A percentile compares a stretch with the other conserved stretches of the same genome.
Evolutionary conservation across 164 flowering plant species (phyloP).

Genomic region (Magnolia officinalis): DNA sequence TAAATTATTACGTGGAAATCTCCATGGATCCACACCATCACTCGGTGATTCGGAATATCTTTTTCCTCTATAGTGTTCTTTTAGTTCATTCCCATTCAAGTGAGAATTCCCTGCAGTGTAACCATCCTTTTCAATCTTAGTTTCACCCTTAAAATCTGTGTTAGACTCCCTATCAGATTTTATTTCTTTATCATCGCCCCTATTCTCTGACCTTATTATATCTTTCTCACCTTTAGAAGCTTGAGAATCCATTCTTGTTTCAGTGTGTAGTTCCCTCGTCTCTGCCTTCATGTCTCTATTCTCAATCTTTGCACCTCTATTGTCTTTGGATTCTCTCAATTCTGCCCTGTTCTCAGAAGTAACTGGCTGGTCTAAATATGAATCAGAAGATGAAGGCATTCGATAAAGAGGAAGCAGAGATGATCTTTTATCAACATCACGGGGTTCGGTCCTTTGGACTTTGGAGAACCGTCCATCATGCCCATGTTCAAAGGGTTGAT

Average conservation of each 20-base stretch:
- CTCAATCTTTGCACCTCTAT: conserved; percentile 46
- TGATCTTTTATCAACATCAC: conserved; percentile 58
- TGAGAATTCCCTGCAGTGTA: conserved; percentile 28
- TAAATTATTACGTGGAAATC: conserved; percentile 28
- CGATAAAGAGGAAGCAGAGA: conserved; percentile 45
- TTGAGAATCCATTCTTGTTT: conserved; percentile 48
- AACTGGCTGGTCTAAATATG: conserved; percentile 35
- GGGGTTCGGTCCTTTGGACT: conserved; percentile 51
- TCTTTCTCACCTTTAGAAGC: conserved; percentile 50
- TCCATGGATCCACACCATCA: conserved; percentile 46
- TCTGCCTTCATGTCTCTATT: conserved; percentile 49
- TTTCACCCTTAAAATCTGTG: conserved; percentile 45
- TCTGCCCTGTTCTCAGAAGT: conserved; percentile 55
- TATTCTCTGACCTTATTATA: conserved; percentile 30
- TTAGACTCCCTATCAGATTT: conserved; percentile 50
- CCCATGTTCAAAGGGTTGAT: conserved; percentile 33
- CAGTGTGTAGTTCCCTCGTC: conserved; percentile 37
- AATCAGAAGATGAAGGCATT: conserved; percentile 41
- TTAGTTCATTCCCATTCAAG: conserved; percentile 43
- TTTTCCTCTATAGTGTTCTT: conserved; percentile 58
- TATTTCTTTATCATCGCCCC: conserved; percentile 52
- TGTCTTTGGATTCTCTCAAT: conserved; percentile 53
- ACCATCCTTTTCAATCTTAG: conserved; percentile 49
- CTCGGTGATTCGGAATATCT: conserved; percentile 41
- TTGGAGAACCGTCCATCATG: conserved; percentile 57